Evolutionary conservation across 352 stramenopile species (phyloP), one percentile per base, ranked within the genome.

Genomic region (Phytophthora tentaculata): DNA sequence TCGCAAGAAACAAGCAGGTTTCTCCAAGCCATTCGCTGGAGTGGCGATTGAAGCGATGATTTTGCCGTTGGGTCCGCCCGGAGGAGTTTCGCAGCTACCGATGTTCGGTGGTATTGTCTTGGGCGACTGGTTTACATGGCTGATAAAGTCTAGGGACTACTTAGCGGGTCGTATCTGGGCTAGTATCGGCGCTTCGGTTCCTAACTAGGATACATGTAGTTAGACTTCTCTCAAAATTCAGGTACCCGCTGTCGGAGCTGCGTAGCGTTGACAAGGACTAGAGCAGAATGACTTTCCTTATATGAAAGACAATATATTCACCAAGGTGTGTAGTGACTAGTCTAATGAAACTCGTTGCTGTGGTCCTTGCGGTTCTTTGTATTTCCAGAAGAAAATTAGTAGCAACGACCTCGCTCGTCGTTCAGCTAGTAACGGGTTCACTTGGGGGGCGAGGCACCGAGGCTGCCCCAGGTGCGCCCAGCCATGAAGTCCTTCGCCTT

Each of bases 71-170:
- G 83, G 83, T 9, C 78, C 80, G 2, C 67, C 61, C 19, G 79
- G 76, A 23, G 81, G 84, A 23, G 80, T 89, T 29, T 65, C 72
- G 26, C 82, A 92, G 37, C 47, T 92, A 5, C 81, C 79, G 4
- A 3, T 89, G 2, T 84, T 67, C 12, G 80, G 77, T 22, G 80
- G 81, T 1, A 45, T 85, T 20, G 81, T 91, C 10, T 5, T 87
- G 0, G 83, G 81, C 28, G 65, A 89, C 58, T 82, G 77, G 57
- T 48, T 81, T 41, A 88, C 83, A 4, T 70, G 76, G 20, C 12
- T 76, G 29, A 22, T 87, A 29, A 88, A 88, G 55, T 78, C 65
- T 2, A 75, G 55, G 17, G 78, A 89, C 67, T 80, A 81, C 24
- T 77, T 88, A 23, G 69, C 70, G 0, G 57, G 62, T 0, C 54